Evolutionary conservation across 768 basidiomycete genomes (phyloP).

Genomic region (Leccinum uliginosum): DNA sequence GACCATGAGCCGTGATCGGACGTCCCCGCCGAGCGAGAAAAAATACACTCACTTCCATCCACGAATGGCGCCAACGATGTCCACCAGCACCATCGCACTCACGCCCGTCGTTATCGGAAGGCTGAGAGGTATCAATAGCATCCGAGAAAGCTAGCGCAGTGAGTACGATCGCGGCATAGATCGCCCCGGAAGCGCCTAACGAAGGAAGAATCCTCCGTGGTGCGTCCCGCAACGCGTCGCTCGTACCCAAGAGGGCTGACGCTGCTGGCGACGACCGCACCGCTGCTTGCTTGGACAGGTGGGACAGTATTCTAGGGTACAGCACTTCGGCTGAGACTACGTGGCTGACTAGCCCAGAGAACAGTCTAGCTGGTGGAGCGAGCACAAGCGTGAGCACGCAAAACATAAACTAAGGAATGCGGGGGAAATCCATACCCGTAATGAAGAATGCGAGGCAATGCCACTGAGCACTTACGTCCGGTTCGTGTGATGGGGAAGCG

Average conservation of each 20-base stretch:
- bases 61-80: slow-evolving; percentile 68
- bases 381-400: not conserved
- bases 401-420: not conserved
- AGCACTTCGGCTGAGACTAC: slow-evolving; percentile 60
- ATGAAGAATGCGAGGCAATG: slow-evolving; percentile 52
- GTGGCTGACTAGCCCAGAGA: slow-evolving; percentile 76
- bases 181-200: slow-evolving; percentile 81
- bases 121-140: slow-evolving; percentile 74
- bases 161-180: slow-evolving; percentile 71
- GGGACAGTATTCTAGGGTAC: slow-evolving; percentile 65
- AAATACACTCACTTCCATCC: slow-evolving; percentile 71
- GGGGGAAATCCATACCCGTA: slow-evolving; percentile 40
- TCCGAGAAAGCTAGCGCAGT: slow-evolving; percentile 82
- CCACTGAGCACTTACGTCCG: slow-evolving; percentile 64
- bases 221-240: slow-evolving; percentile 31
- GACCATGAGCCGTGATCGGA: not conserved
- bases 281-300: slow-evolving; percentile 42
- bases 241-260: slow-evolving; percentile 37
- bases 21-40: not conserved
- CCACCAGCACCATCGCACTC: slow-evolving; percentile 63
- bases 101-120: slow-evolving; percentile 82
- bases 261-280: slow-evolving; percentile 34
- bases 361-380: slow-evolving; percentile 61
- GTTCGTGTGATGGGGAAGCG: slow-evolving; percentile 40
- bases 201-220: slow-evolving; percentile 53